phyloP scores from a whole-genome alignment of 23 red algal genomes.

The Gracilariopsis chorda region DNA sequence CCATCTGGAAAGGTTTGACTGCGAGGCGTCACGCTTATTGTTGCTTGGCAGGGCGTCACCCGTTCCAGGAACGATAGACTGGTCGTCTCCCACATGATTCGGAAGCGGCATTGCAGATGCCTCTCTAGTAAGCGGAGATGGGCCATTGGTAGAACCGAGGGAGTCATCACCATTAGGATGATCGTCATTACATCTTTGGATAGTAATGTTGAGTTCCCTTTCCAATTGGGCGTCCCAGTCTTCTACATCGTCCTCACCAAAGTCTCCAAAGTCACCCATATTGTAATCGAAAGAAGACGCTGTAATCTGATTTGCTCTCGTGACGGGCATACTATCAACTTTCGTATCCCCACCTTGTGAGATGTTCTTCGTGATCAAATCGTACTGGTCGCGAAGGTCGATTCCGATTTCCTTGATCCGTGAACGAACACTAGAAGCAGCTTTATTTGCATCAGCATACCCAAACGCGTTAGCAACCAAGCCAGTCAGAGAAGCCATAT shows the following conservation, averaged over 20 bases:
- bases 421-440: conserved; percentile 4
- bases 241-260: conserved; percentile 57
- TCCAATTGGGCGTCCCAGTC: conserved; percentile 73
- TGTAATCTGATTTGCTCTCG: neutral
- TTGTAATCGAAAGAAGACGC: conserved; percentile 44
- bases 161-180: neutral
- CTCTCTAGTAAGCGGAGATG: neutral
- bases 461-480: conserved; percentile 50
- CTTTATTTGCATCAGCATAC: conserved; percentile 46
- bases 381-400: conserved; percentile 39
- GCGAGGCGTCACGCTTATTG: neutral
- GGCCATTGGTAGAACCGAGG: neutral
- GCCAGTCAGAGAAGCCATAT: conserved; percentile 45
- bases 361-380: conserved; percentile 44
- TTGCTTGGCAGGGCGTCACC: neutral
- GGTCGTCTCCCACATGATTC: neutral
- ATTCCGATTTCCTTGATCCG: conserved; percentile 42
- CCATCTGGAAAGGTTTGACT: neutral
- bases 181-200: conserved; percentile 51
- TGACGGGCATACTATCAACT: conserved; percentile 1
- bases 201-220: conserved; percentile 63
- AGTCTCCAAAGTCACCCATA: conserved; percentile 48
- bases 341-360: conserved; percentile 37
- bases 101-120: neutral
- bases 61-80: neutral